Evolutionary conservation across 192 early-diverging fungal genomes (phyloP), one percentile per base, ranked within the genome.

Genomic region (Pilobolus umbonatus): DNA sequence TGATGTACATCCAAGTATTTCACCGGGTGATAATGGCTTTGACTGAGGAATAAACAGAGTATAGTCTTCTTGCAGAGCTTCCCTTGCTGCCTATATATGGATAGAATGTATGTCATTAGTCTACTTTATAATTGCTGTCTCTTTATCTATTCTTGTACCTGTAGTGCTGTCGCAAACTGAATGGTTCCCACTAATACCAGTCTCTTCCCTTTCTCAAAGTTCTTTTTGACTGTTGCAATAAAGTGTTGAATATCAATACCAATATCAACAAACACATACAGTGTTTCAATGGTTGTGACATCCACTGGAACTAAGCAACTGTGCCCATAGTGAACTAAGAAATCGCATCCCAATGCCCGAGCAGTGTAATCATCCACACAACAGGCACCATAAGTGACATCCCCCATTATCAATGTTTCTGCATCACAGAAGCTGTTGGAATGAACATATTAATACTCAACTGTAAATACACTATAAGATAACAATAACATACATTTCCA

Each of bases 181-280:
- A 99, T 95, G 8, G 93, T 94, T 1, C 89, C 87, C 2, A 99
- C 94, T 48, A 98, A 68, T 2, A 86, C 85, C 12, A 98, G 75
- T 38, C 72, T 77, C 46, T 79, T 86, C 3, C 88, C 90, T 2
- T 62, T 43, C 43, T 89, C 83, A 77, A 99, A 91, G 73, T 99
- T 98, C 58, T 81, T 74, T 50, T 77, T 74, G 48, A 99, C 79
- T 0, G 94, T 99, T 28, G 84, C 83, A 28, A 97, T 83, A 78
- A 99, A 97, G 69, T 99, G 95, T 40, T 83, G 68, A 6, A 83
- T 80, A 65, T 99, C 97, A 52, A 98, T 96, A 8, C 86, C 87
- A 74, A 99, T 98, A 50, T 99, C 97, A 10, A 99, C 97, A 85
- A 99, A 99, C 4, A 99, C 92, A 60, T 99, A 99, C 35, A 99